These are phyloP conservation scores for Platanthera zijinensis DNA, from an alignment of 106 monocot species.

Conservation along the genomic window DNA sequence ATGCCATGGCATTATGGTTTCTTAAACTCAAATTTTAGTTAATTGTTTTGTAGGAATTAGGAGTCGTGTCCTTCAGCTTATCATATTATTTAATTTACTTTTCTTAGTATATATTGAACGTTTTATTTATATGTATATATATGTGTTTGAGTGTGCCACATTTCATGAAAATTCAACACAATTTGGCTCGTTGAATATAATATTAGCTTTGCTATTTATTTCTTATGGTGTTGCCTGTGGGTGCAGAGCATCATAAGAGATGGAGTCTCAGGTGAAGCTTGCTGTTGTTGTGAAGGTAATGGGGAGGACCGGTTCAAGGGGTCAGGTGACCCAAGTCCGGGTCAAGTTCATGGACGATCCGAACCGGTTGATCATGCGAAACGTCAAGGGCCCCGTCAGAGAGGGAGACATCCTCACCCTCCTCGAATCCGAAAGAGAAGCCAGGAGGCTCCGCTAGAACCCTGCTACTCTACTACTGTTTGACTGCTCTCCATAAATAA, in stretches of 20 bases:
- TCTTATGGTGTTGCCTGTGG: neutral
- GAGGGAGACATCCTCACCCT: constrained; percentile 20
- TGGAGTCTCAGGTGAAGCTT: constrained; percentile 15
- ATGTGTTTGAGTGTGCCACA: neutral
- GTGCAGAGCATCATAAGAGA: neutral
- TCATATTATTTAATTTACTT: no score
- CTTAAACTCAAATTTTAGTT: no score
- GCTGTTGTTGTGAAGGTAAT: constrained; percentile 19
- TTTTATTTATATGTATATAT: neutral
- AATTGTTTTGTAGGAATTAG: no score
- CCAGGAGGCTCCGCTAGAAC: constrained; percentile 20
- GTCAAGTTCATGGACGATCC: constrained; percentile 24
- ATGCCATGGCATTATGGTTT: no score
- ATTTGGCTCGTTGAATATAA: neutral
- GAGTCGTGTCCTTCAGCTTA: no score
- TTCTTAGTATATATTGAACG: neutral
- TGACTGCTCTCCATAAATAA: neutral
- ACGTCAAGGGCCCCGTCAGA: constrained; percentile 24
- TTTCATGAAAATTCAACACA: neutral
- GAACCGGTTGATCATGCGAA: constrained; percentile 22
- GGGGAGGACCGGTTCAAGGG: constrained; percentile 22
- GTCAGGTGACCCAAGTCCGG: constrained; percentile 25
- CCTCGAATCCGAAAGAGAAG: constrained; percentile 24
- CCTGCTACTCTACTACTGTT: neutral
- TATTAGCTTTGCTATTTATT: neutral